Evolutionary conservation across 768 basidiomycete species (phyloP), one percentile per base, ranked within the genome.

Genomic region (Mycena chlorophos): DNA sequence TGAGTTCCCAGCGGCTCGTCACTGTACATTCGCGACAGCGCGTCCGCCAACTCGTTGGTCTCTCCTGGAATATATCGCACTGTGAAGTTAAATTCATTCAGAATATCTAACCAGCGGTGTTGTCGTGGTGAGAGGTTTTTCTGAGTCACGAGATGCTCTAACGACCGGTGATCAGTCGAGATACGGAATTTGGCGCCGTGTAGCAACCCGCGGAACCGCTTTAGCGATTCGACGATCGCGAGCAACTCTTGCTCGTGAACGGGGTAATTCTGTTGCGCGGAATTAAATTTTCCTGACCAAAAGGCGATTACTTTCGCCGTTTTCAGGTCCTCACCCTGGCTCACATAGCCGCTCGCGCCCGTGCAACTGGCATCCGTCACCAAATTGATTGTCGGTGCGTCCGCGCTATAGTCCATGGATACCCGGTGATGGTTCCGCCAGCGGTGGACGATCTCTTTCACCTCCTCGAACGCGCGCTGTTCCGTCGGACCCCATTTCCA

Each of bases 191-290:
- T 42, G 0, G 49, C 59, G 0, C 75, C 76, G 27, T 70, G 70
- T 2, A 77, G 40, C 0, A 74, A 58, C 27, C 73, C 69, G 0
- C 58, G 43, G 23, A 70, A 66, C 0, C 65, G 53, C 5, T 71
- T 56, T 68, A 76, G 68, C 0, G 71, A 68, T 43, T 76, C 72
- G 0, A 78, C 60, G 1, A 71, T 71, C 0, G 71, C 72, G 0
- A 77, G 49, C 60, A 77, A 64, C 30, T 78, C 73, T 12, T 72
- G 70, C 49, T 76, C 72, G 20, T 76, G 75, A 0, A 72, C 71
- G 1, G 73, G 65, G 30, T 77, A 76, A 37, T 76, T 76, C 20
- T 73, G 72, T 49, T 77, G 74, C 0, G 74, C 69, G 0, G 68
- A 23, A 12, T 66, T 72, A 3, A 77, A 56, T 43, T 75, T 77